Base-by-base conservation (phyloP, 2,329 filamentous ascomycete genomes). In the Cadophora gregata region DNA sequence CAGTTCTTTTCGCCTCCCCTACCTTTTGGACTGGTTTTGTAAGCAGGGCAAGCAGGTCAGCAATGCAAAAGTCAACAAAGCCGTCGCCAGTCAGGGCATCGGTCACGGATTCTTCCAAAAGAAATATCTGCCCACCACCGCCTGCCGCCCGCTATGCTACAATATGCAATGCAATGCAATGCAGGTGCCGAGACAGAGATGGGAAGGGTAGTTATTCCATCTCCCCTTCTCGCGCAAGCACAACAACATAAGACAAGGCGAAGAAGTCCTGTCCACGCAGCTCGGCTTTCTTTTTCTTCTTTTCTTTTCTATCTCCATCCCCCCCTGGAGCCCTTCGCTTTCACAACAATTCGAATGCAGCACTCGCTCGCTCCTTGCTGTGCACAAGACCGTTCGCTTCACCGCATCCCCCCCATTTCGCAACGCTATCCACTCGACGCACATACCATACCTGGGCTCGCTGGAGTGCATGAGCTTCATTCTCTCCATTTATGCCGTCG, bases 401-500 rank as follows among this genome's bases (percentile, higher is more conserved):
- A 56, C 53, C 53, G 53, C 19, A 56, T 56, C 53, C 7, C 16
- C 53, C 7, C 16, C 29, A 56, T 7, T n/a, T 36, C 31, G 53
- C 31, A 56, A 33, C 29, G 19, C 53, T 21, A 56, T 31, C 31
- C 53, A 51, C 24, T 51, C 4, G 4, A 14, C 27, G 51, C n/a
- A 36, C 53, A 24, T 9, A 33, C 51, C 27, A 36, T n/a, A n/a
- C n/a, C n/a, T n/a, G n/a, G n/a, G n/a, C n/a, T n/a, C n/a, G n/a
- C n/a, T 36, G 31, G 25, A 31, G 53, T 58, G 53, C 31, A 58
- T 58, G 31, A 58, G 53, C 19, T 33, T 38, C 31, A 58, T 36
- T 55, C 53, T 27, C 10, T 27, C 25, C 25, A 58, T 47, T 47
- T 21, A 47, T 58, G 55, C 55, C 55, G 14, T 58, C 55, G 55